Evolutionary conservation across 2,329 filamentous ascomycete species (phyloP).

Genomic region (Setomelanomma holmii): DNA sequence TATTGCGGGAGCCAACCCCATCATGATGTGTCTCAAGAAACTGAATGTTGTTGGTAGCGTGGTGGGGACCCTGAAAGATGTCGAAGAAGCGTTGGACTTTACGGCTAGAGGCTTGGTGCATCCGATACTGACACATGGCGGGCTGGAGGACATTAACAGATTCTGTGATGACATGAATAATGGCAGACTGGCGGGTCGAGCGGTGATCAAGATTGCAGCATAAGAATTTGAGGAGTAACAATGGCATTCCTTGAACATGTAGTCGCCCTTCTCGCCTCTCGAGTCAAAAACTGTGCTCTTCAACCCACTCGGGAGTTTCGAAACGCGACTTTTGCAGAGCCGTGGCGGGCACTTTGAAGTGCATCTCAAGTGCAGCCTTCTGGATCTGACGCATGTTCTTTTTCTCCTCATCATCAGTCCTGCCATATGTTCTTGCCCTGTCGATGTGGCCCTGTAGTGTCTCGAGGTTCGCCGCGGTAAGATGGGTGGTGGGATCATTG

Average conservation of each 20-base stretch:
- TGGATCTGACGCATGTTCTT: neutral
- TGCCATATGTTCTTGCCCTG: neutral
- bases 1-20: constrained; percentile 41
- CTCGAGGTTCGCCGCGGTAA: neutral
- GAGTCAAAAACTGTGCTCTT: neutral
- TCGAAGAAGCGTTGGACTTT: constrained; percentile 56
- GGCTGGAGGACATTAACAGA: constrained; percentile 48
- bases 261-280: neutral
- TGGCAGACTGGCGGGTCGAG: constrained; percentile 51
- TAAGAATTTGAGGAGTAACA: constrained; percentile 2
- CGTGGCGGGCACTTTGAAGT: neutral
- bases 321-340: neutral
- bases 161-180: constrained; percentile 50
- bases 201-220: constrained; percentile 49
- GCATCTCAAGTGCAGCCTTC: neutral
- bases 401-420: neutral
- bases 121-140: constrained; percentile 50
- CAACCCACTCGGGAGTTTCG: neutral
- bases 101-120: constrained; percentile 52
- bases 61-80: constrained; percentile 54
- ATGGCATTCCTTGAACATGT: neutral
- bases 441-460: neutral
- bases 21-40: constrained; percentile 49
- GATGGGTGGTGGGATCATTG: neutral
- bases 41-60: constrained; percentile 54